Conservation (phyloP, 2,329 filamentous ascomycete species). For the Penicillium sp. region DNA sequence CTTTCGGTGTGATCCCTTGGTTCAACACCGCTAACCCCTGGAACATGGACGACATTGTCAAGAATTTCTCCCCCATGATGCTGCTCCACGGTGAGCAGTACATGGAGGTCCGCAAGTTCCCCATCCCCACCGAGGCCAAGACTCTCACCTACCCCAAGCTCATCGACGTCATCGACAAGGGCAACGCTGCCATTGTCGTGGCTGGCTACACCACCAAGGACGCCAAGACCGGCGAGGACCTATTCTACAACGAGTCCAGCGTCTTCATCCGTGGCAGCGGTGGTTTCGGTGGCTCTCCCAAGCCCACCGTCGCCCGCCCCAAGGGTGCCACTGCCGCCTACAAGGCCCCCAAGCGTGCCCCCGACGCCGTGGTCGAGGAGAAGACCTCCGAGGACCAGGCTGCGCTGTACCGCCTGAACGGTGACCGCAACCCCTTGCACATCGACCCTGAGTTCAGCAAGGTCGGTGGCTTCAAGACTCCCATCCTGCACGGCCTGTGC, state of each 20-base stretch:
- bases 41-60: constrained; percentile 77
- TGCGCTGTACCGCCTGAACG: constrained; percentile 87
- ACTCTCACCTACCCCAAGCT: constrained; percentile 77
- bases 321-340: constrained; percentile 80
- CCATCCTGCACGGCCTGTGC: constrained; percentile 96
- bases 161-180: constrained; percentile 96
- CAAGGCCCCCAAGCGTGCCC: constrained; percentile 71
- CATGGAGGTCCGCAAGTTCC: constrained; percentile 89
- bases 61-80: constrained; percentile 99
- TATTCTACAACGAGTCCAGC: constrained; percentile 97
- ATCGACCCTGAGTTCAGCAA: constrained; percentile 93
- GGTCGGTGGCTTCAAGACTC: constrained; percentile 89
- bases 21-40: constrained; percentile 83
- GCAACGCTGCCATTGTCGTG: constrained; percentile 80
- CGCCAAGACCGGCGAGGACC: constrained; percentile 78
- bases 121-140: constrained; percentile 80
- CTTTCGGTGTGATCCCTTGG: constrained; percentile 94
- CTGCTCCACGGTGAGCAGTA: constrained; percentile 98
- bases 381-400: constrained; percentile 89
- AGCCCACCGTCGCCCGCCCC: constrained; percentile 66
- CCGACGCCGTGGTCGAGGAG: constrained; percentile 82
- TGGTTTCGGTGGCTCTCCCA: constrained; percentile 82
- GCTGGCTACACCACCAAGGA: constrained; percentile 80
- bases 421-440: constrained; percentile 95
- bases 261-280: constrained; percentile 89